Base-by-base conservation (phyloP, 1,284 basidiomycete genomes). In the Sporisorium reilianum region DNA sequence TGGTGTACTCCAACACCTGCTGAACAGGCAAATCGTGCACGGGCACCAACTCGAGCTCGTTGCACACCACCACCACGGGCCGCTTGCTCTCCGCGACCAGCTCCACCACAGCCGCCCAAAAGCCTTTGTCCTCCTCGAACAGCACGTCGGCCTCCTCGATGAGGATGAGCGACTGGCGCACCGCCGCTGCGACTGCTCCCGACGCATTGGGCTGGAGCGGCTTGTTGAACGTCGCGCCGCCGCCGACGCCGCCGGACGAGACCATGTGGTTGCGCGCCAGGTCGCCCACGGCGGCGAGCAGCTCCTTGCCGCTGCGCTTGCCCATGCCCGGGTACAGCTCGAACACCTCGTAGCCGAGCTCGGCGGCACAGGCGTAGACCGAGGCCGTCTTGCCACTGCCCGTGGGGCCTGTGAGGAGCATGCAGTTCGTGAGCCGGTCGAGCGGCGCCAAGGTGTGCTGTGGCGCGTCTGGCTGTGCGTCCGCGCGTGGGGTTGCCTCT, bases 91-190 rank as follows among this genome's bases (percentile, higher is more conserved):
- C 67, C 20, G 67, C 66, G 1, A 79, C 62, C 11, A 85, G 58
- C 40, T 83, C 76, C n/a, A 81, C 65, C 23, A 83, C 67, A 6
- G 92, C 90, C 2, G 91, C 88, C 97, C 97, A 99, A 85, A 99
- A 99, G 42, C 91, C 93, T 42, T 87, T 87, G 84, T 98, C 96
- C 55, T 95, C 93, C 71, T 90, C 91, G 86, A 91, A 99, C 42
- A 98, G 86, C 40, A 98, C 89, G 85, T 99, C 97, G 9, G 93
- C 96, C 84, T 99, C 97, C 85, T 99, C 97, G n/a, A 99, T 87
- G 34, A 99, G 87, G 75, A 99, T 93, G 51, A 97, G 85, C 1
- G 93, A 95, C 85, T 99, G 96, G 49, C 89, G 88, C 52, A 91
- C 81, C 26, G 40, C 14, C 2, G 11, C 30, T 30, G 32, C 32